phyloP scores from a whole-genome alignment of 148 eudicot species.

The Rhododendron molle region DNA sequence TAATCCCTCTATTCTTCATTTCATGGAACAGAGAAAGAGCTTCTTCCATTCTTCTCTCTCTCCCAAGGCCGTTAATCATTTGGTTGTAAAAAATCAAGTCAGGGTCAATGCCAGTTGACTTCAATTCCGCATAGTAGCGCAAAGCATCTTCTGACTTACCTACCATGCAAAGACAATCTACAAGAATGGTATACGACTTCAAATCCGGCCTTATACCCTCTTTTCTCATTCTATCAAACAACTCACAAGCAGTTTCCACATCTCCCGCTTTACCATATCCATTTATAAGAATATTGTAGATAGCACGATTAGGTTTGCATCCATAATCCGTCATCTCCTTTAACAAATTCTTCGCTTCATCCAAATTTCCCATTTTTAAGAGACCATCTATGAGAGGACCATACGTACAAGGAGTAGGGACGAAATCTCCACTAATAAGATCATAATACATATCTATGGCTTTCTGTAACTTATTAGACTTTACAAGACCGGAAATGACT shows the following conservation, averaged over 20 bases:
- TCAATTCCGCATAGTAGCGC: constrained; percentile 67
- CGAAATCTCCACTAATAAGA: constrained; percentile 73
- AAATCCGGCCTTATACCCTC: constrained; percentile 89
- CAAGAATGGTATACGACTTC: constrained; percentile 81
- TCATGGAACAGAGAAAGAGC: constrained; percentile 65
- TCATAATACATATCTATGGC: constrained; percentile 77
- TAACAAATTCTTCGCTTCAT: constrained; percentile 71
- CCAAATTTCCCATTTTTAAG: constrained; percentile 62
- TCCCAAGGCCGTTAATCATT: constrained; percentile 88
- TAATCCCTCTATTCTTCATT: constrained; percentile 52
- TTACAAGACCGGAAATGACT: constrained; percentile 78
- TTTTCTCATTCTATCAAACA: constrained; percentile 66
- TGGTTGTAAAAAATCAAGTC: constrained; percentile 77
- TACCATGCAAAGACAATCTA: constrained; percentile 66
- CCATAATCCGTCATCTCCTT: constrained; percentile 79
- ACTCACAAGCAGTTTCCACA: constrained; percentile 54
- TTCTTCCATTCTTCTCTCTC: constrained; percentile 48
- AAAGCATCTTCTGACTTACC: constrained; percentile 67
- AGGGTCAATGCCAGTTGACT: constrained; percentile 70
- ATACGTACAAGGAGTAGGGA: constrained; percentile 86
- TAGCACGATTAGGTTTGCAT: constrained; percentile 77
- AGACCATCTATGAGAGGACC: constrained; percentile 94
- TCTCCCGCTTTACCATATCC: constrained; percentile 93
- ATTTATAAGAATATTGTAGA: constrained; percentile 86
- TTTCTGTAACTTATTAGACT: constrained; percentile 51